Evolutionary conservation across 75 land plant species (phyloP), one percentile per base, ranked within the genome.

Genomic region (Selaginella tamariscina): DNA sequence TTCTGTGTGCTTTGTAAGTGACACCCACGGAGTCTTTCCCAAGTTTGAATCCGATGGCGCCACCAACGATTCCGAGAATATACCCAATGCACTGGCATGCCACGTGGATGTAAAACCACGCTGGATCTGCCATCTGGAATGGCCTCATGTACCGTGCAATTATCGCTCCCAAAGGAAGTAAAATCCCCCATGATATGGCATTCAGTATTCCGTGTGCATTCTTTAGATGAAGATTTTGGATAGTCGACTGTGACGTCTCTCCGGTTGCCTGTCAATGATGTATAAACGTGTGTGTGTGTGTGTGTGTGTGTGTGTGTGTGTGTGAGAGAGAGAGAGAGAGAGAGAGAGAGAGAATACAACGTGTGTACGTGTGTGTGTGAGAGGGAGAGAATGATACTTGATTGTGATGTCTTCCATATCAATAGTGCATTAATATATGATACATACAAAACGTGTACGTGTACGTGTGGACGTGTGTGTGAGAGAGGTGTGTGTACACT

Each of bases 101-200:
- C 21, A 80, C 75, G 56, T 89, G 94, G 24, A 82, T 66, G 39
- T 86, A 89, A 56, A 86, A 89, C 94, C 94, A 89, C 30, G 75
- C 74, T 20, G 84, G 83, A 62, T 89, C 81, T 30, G 82, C 81
- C 0, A 77, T 65, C 56, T 72, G 56, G 24, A 79, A 78, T 1
- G 71, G 64, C 1, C 82, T 78, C 70, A 88, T 2, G 68, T 88
- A 88, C 29, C 91, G 68, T 0, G 91, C 86, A 0, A 82, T 32
- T 32, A 88, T 83, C 8, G 70, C 71, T 20, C 91, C 91, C 22
- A 86, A 0, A 0, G 86, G 85, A 29, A 86, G 74, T 56, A 86
- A 21, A 63, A 86, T 68, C 1, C 91, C 89, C 91, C 91, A 88
- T 8, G 86, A 75, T 0, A 86, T 68, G 5, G 81, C 83, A n/a